phyloP scores from a whole-genome alignment of 257 asterid species.

The Misopates orontium region DNA sequence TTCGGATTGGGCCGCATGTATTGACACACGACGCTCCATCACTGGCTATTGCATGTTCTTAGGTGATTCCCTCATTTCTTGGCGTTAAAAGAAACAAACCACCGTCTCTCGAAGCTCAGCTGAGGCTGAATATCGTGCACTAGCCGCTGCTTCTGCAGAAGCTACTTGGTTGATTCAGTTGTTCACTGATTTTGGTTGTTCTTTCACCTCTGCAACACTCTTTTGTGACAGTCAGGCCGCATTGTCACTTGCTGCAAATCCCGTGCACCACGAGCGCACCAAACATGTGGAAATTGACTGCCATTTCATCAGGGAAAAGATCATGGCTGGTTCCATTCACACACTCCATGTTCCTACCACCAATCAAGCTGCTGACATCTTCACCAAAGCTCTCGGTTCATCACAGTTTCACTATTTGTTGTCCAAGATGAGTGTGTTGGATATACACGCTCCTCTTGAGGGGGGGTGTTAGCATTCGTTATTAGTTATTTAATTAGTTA shows the following conservation, averaged over 20 bases:
- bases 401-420: not conserved
- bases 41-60: too few species aligned
- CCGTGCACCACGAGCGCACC: not conserved
- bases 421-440: slow-evolving; percentile 3
- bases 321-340: not conserved
- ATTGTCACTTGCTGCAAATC: not conserved
- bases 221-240: not conserved
- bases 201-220: not conserved
- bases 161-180: not conserved
- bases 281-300: too few species aligned
- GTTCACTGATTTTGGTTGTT: not conserved
- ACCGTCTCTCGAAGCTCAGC: not conserved
- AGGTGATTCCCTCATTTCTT: not conserved
- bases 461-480: too few species aligned
- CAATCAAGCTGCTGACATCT: not conserved
- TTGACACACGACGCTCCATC: not conserved
- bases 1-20: not conserved
- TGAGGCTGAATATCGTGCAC: not conserved
- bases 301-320: not conserved
- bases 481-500: too few species aligned
- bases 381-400: not conserved
- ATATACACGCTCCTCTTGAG: too few species aligned
- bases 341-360: not conserved
- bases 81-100: not conserved
- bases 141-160: not conserved